Percentiles rank a stretch among this genome's conserved stretches.
Conservation (phyloP, 805 yeast species). For the Lipomyces orientalis region DNA sequence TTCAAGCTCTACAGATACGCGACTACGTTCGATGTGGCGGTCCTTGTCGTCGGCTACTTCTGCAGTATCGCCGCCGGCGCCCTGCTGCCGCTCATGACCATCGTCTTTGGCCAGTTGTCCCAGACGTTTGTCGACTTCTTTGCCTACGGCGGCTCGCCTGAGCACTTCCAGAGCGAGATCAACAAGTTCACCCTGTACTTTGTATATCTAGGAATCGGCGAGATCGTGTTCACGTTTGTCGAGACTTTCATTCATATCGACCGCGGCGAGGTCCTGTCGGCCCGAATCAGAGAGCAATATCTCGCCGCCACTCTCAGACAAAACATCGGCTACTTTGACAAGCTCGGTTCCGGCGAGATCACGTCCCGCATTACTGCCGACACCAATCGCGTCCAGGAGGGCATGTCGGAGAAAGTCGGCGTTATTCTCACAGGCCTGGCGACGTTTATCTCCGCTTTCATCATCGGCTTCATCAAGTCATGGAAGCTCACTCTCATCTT, state of each 20-base stretch:
- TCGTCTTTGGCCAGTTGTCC: conserved; percentile 49
- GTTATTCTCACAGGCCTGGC: conserved; percentile 47
- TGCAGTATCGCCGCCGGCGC: conserved; percentile 38
- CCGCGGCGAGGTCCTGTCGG: conserved; percentile 51
- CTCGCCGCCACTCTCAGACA: conserved; percentile 48
- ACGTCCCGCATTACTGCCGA: conserved; percentile 52
- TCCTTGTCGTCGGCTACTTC: conserved; percentile 44
- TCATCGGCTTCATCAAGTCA: conserved; percentile 47
- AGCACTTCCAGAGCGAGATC: conserved; percentile 15
- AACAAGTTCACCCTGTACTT: conserved; percentile 42
- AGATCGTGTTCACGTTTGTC: conserved; percentile 37
- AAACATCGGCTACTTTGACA: conserved; percentile 52
- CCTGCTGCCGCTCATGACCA: conserved; percentile 50
- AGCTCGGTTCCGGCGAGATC: conserved; percentile 51
- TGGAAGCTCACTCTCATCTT: conserved; percentile 49
- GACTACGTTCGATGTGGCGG: conserved; percentile 33
- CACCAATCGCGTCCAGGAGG: conserved; percentile 50
- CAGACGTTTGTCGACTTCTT: conserved; percentile 46
- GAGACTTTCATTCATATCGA: conserved; percentile 48
- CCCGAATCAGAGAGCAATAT: conserved; percentile 48
- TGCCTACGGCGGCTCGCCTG: conserved; percentile 39
- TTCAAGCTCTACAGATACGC: conserved; percentile 46
- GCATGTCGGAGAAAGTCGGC: conserved; percentile 51
- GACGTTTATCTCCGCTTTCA: conserved; percentile 49
- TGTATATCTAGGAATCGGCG: conserved; percentile 50